Percentiles rank a stretch among this genome's conserved stretches.
These are phyloP conservation scores for Ustilago bromivora DNA, from an alignment of 1,284 basidiomycete species.

Conservation along the genomic window DNA sequence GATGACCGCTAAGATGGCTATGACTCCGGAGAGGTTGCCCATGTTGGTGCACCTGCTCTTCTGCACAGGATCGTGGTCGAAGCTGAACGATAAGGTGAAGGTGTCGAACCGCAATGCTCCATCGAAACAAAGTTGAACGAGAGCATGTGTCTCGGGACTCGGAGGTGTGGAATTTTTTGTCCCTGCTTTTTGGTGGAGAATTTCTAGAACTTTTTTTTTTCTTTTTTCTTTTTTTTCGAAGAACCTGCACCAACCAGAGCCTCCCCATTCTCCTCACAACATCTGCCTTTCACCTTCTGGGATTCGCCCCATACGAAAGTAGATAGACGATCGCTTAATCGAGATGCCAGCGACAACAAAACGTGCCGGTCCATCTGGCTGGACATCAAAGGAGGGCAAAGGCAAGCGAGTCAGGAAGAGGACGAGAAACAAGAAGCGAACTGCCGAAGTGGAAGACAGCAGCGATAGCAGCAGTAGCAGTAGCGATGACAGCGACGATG, in stretches of 20 bases:
- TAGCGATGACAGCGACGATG: constrained; percentile 29
- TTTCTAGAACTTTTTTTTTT: constrained; percentile 9
- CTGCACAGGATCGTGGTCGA: not conserved
- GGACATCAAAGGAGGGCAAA: constrained; percentile 30
- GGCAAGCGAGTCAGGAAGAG: constrained; percentile 34
- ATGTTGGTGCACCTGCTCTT: constrained; percentile 9
- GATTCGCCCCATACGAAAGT: not conserved
- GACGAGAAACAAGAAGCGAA: constrained; percentile 45
- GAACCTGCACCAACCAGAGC: not conserved
- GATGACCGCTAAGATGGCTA: constrained; percentile 81
- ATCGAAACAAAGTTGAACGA: not conserved
- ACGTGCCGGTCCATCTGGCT: constrained; percentile 25
- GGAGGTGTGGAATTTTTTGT: constrained; percentile 19
- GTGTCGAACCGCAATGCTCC: constrained; percentile 8
- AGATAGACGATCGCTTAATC: not conserved
- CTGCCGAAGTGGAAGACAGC: constrained; percentile 34
- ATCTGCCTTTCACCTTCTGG: not conserved
- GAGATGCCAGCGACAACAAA: constrained; percentile 13
- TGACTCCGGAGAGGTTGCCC: constrained; percentile 79
- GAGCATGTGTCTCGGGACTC: constrained; percentile 25
- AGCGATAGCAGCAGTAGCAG: constrained; percentile 26
- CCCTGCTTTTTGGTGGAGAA: constrained; percentile 24
- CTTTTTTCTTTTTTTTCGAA: too few relatives aligned
- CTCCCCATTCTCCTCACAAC: not conserved
- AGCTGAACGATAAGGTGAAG: not conserved